Evolutionary conservation across 768 basidiomycete genomes (phyloP).

Genomic region (Mycena venus): DNA sequence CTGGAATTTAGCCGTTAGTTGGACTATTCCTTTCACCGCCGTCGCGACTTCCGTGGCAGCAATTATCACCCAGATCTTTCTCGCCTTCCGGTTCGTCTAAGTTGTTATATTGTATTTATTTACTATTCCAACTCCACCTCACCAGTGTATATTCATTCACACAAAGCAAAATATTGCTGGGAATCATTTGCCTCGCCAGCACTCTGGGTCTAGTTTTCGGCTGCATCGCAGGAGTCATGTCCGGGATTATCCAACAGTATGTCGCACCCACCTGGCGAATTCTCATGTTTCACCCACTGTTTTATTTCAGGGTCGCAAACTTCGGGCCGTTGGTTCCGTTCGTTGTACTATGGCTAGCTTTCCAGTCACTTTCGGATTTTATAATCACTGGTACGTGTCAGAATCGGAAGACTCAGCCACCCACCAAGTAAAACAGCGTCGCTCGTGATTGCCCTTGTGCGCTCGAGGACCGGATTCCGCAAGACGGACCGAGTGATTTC

Average conservation of each 20-base stretch:
- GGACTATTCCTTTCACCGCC: too few relatives aligned
- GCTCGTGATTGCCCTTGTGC: constrained; percentile 49
- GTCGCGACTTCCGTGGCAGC: constrained; percentile 62
- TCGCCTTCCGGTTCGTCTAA: constrained; percentile 57
- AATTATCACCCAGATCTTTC: constrained; percentile 63
- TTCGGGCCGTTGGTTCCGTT: constrained; percentile 55
- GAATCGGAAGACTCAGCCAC: too few relatives aligned
- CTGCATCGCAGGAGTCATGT: constrained; percentile 55
- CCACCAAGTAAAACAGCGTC: constrained; percentile 39
- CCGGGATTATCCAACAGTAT: constrained; percentile 57
- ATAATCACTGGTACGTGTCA: constrained; percentile 58
- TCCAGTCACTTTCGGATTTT: constrained; percentile 59
- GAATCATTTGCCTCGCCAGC: constrained; percentile 52
- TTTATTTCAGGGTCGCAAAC: constrained; percentile 51
- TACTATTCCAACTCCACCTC: not conserved
- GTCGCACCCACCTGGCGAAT: constrained; percentile 26
- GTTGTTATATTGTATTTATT: not conserved
- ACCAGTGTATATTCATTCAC: constrained; percentile 53
- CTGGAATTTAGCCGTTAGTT: constrained; percentile 52
- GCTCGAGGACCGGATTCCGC: constrained; percentile 64
- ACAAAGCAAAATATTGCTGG: constrained; percentile 49
- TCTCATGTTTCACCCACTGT: not conserved
- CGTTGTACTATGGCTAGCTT: constrained; percentile 61
- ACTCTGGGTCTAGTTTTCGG: constrained; percentile 58
- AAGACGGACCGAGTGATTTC: constrained; percentile 67